Evolutionary conservation across 495 filamentous ascomycete genomes (phyloP).

Genomic region (Cercophora scortea): DNA sequence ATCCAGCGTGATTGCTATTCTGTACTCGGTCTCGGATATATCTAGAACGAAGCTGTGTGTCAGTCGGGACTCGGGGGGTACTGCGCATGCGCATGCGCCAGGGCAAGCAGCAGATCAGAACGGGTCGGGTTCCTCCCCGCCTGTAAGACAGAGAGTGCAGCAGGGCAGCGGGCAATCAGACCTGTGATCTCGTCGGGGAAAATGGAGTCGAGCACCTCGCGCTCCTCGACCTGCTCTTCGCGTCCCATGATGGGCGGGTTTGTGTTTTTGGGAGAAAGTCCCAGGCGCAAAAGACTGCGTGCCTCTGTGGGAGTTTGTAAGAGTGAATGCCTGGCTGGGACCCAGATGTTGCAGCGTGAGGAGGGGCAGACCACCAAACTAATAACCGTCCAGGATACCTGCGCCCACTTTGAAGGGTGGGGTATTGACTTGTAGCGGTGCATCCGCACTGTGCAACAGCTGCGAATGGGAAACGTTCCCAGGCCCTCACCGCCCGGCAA

Average conservation of each 20-base stretch:
- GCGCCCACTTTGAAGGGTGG: background rate
- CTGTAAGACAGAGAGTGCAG: no score
- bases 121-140: no score
- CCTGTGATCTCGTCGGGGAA: constrained; percentile 97
- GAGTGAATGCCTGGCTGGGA: background rate
- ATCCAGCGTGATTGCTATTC: constrained; percentile 75
- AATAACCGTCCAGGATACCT: background rate
- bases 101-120: no score
- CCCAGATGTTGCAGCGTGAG: background rate
- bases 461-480: background rate
- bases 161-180: constrained; percentile 21
- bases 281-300: background rate
- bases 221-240: constrained; percentile 92
- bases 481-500: constrained; percentile 34
- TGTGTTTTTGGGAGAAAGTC: background rate
- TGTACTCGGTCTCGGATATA: constrained; percentile 77
- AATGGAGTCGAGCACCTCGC: constrained; percentile 94
- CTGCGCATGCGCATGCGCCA: no score
- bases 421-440: background rate
- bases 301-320: background rate
- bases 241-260: constrained; percentile 58
- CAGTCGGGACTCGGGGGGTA: no score
- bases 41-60: constrained; percentile 39
- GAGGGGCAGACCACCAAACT: constrained; percentile 8
- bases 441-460: background rate